phyloP scores from a whole-genome alignment of 495 filamentous ascomycete species.

The Chaetomium tenue region DNA sequence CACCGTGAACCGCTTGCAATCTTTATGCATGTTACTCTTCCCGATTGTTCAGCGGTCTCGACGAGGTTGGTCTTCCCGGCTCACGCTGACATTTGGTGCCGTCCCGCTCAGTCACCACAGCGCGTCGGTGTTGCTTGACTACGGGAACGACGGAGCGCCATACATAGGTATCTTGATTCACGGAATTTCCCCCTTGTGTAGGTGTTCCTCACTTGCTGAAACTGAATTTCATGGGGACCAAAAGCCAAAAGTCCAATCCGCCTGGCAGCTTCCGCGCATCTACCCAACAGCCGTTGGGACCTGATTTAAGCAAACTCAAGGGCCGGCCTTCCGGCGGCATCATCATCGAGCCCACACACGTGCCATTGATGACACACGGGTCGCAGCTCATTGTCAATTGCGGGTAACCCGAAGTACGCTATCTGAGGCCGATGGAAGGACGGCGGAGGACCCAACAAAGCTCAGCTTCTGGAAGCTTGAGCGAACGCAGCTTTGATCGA shows the following conservation, averaged over 20 bases:
- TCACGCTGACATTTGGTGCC: not conserved
- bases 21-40: not conserved
- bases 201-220: no score
- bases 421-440: no score
- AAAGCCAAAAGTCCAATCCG: not conserved
- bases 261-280: not conserved
- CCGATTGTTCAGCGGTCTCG: not conserved
- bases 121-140: not conserved
- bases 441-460: not conserved
- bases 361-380: no score
- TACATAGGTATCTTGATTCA: not conserved
- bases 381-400: no score
- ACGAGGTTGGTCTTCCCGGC: not conserved
- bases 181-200: not conserved
- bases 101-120: not conserved
- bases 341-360: no score
- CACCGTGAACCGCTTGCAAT: not conserved
- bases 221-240: not conserved
- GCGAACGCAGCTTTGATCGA: not conserved
- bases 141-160: not conserved
- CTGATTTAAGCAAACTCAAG: not conserved
- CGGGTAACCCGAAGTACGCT: no score
- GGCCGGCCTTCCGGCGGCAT: not conserved
- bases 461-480: constrained; percentile 5
- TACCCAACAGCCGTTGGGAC: not conserved